A percentile compares a stretch with the other conserved stretches of the same genome.
Conservation (phyloP, 2,329 filamentous ascomycete genomes). For the Aschersonia sp. region DNA sequence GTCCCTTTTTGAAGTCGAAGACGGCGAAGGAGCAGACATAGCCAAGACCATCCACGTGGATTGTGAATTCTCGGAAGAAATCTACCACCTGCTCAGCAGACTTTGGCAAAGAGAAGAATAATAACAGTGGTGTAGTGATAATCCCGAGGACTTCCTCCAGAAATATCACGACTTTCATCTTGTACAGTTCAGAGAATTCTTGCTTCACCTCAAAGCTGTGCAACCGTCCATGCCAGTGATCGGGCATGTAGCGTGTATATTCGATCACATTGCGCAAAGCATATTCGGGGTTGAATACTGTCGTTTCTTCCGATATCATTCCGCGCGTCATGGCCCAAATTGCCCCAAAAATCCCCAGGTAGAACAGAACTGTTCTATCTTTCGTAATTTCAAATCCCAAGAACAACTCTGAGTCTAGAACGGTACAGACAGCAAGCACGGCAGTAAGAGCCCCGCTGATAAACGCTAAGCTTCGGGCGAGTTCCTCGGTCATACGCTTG, state of each 20-base stretch:
- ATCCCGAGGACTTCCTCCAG: constrained; percentile 86
- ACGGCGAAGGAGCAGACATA: constrained; percentile 96
- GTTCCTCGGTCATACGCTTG: constrained; percentile 80
- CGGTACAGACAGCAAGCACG: constrained; percentile 66
- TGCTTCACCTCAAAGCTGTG: constrained; percentile 86
- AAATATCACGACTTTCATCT: constrained; percentile 85
- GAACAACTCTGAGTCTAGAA: constrained; percentile 85
- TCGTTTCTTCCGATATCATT: constrained; percentile 72
- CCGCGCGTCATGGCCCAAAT: constrained; percentile 76
- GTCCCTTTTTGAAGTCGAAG: constrained; percentile 85
- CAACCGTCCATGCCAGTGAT: constrained; percentile 77
- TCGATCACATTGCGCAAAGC: constrained; percentile 80
- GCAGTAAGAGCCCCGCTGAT: constrained; percentile 75
- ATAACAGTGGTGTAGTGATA: constrained; percentile 76
- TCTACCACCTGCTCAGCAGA: constrained; percentile 90
- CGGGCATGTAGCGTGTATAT: constrained; percentile 83
- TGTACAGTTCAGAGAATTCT: constrained; percentile 83
- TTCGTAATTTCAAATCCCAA: constrained; percentile 82
- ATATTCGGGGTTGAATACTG: constrained; percentile 83
- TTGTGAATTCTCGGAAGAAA: constrained; percentile 95
- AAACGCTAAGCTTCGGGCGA: constrained; percentile 75
- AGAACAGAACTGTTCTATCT: constrained; percentile 82
- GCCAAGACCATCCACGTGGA: constrained; percentile 90
- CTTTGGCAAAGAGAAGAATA: constrained; percentile 73
- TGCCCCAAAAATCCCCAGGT: constrained; percentile 67